Percentiles rank a stretch among this genome's conserved stretches.
phyloP scores from a whole-genome alignment of 1,284 basidiomycete genomes.

The Earliella scabrosa region DNA sequence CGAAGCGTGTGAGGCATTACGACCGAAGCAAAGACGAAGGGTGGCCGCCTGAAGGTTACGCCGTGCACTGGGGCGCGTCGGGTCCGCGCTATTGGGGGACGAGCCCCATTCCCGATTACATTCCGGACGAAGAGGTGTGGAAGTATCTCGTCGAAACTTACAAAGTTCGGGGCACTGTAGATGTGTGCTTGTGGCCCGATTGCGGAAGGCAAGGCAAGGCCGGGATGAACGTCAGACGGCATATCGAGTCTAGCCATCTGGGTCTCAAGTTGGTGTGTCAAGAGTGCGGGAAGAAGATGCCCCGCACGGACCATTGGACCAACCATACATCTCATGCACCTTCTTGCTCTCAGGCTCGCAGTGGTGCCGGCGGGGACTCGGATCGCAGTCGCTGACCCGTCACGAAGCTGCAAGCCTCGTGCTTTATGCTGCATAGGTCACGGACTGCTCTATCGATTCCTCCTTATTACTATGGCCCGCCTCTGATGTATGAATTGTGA shows the following conservation, averaged over 20 bases:
- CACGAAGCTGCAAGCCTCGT: background rate
- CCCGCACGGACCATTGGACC: background rate
- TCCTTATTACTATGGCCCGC: too few species aligned
- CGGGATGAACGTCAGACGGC: background rate
- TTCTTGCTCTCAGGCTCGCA: background rate
- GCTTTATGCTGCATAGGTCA: background rate
- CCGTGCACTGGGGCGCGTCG: background rate
- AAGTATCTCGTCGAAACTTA: background rate
- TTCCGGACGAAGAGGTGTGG: background rate
- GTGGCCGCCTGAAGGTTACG: background rate
- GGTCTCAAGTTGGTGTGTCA: background rate
- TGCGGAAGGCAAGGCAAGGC: background rate
- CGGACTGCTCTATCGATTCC: too few species aligned
- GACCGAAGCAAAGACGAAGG: background rate
- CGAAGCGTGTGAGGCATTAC: background rate
- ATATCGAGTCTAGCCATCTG: conserved; percentile 6
- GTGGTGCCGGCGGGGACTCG: background rate
- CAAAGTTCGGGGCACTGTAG: background rate
- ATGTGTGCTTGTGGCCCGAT: background rate
- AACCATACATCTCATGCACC: background rate
- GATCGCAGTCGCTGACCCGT: background rate
- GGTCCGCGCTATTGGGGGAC: background rate
- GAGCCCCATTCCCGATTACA: background rate
- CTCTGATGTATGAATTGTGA: too few species aligned
- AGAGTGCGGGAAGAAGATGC: background rate